Conservation (phyloP, 805 yeast species). For the Zygosaccharomyces gambellarensis region DNA sequence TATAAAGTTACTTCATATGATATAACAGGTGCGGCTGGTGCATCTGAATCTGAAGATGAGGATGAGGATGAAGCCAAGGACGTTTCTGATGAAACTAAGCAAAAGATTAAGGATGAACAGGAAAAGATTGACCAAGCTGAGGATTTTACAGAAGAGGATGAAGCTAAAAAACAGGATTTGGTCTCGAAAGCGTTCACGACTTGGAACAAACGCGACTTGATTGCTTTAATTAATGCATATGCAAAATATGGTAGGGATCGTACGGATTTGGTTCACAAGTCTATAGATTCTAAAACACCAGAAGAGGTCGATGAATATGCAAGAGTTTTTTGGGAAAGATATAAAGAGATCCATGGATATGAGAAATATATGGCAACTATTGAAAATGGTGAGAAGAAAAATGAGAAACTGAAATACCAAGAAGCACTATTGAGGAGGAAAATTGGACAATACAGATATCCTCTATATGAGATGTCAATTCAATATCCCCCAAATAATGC, state of each 20-base stretch:
- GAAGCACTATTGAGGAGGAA: slow-evolving; percentile 51
- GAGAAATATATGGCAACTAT: slow-evolving; percentile 69
- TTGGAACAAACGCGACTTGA: slow-evolving; percentile 74
- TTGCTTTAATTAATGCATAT: slow-evolving; percentile 63
- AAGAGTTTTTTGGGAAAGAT: slow-evolving; percentile 58
- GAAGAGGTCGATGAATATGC: slow-evolving; percentile 60
- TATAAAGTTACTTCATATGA: slow-evolving; percentile 57
- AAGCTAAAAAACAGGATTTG: slow-evolving; percentile 45
- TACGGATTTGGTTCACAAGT: slow-evolving; percentile 45
- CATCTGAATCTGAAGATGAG: slow-evolving; percentile 44
- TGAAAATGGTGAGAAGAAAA: slow-evolving; percentile 66
- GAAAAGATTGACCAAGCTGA: slow-evolving; percentile 51
- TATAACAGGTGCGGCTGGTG: slow-evolving; percentile 46
- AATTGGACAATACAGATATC: slow-evolving; percentile 50
- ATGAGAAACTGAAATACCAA: slow-evolving; percentile 50
- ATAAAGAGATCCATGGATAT: slow-evolving; percentile 58
- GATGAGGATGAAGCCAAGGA: slow-evolving; percentile 32
- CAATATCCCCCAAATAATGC: slow-evolving; percentile 83
- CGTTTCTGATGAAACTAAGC: slow-evolving; percentile 18
- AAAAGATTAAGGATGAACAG: slow-evolving; percentile 39
- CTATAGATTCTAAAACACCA: slow-evolving; percentile 50
- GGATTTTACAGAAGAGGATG: slow-evolving; percentile 63
- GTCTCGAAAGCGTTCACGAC: slow-evolving; percentile 54
- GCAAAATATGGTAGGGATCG: slow-evolving; percentile 61
- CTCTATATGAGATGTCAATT: slow-evolving; percentile 57